Conservation (phyloP, 768 basidiomycete genomes). For the Candolleomyces aberdarensis region DNA sequence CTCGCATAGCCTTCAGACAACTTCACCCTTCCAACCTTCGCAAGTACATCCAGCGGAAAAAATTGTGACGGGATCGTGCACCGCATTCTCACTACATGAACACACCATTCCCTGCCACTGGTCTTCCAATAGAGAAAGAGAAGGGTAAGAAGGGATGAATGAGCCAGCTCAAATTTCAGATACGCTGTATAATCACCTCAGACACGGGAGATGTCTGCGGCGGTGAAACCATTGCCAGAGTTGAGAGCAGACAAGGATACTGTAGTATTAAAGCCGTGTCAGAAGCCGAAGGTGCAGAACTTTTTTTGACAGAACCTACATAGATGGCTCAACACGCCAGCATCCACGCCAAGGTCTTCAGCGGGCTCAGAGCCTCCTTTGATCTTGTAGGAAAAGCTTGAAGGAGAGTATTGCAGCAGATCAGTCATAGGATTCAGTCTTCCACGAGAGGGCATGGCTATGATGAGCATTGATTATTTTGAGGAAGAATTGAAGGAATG, state of each 20-base stretch:
- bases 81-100: slow-evolving; percentile 57
- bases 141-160: slow-evolving; percentile 34
- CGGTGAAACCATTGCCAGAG: slow-evolving; percentile 51
- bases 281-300: not conserved
- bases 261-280: slow-evolving; percentile 16
- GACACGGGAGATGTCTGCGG: slow-evolving; percentile 43
- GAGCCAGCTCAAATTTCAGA: slow-evolving; percentile 59
- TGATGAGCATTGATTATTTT: not conserved
- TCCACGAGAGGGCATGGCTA: slow-evolving; percentile 85
- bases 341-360: slow-evolving; percentile 62
- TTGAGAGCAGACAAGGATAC: slow-evolving; percentile 63
- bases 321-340: slow-evolving; percentile 88
- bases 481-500: not conserved
- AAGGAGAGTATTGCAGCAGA: slow-evolving; percentile 62
- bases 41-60: slow-evolving; percentile 48
- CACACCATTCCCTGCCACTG: slow-evolving; percentile 70
- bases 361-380: slow-evolving; percentile 74
- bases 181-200: slow-evolving; percentile 57
- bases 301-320: slow-evolving; percentile 26
- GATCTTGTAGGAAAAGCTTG: slow-evolving; percentile 82
- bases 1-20: slow-evolving; percentile 63
- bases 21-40: slow-evolving; percentile 56
- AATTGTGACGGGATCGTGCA: slow-evolving; percentile 64
- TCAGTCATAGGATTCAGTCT: slow-evolving; percentile 83
- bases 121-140: slow-evolving; percentile 58